Evolutionary conservation across 306 rosid genomes (phyloP).

Genomic region (Trifolium repens): DNA sequence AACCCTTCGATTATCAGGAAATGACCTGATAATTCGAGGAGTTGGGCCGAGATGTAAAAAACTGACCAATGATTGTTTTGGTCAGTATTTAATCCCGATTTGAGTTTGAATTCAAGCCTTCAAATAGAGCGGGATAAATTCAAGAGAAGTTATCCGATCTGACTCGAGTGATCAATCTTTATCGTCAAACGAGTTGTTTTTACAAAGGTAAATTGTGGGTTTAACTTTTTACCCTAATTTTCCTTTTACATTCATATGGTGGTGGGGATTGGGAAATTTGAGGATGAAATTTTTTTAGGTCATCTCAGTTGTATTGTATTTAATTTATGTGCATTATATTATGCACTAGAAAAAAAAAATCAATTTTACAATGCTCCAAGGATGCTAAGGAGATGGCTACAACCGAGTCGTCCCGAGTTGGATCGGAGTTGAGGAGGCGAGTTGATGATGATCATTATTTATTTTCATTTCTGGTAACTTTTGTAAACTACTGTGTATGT

Average conservation of each 20-base stretch:
- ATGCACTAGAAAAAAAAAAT: neutral
- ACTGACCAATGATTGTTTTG: neutral
- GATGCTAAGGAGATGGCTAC: constrained; percentile 76
- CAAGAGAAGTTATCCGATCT: neutral
- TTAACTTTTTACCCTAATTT: neutral
- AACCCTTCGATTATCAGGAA: no score
- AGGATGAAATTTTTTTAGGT: neutral
- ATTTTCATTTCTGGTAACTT: neutral
- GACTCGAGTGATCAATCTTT: neutral
- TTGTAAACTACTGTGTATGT: constrained; percentile 45
- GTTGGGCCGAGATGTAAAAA: neutral
- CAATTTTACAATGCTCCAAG: constrained; percentile 46
- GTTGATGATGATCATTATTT: constrained; percentile 22
- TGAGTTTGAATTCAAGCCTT: neutral
- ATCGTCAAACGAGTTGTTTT: neutral
- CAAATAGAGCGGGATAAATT: neutral
- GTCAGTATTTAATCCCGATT: neutral
- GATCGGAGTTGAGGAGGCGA: constrained; percentile 51
- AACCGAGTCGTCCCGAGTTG: constrained; percentile 85
- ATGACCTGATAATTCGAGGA: neutral
- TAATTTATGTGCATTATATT: neutral
- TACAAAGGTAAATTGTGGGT: constrained; percentile 15
- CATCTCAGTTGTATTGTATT: constrained; percentile 24
- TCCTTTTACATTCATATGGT: neutral
- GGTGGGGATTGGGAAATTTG: neutral